A percentile compares a stretch with the other conserved stretches of the same genome.
phyloP scores from a whole-genome alignment of 2,329 filamentous ascomycete species.

The Cercospora nicotianae region DNA sequence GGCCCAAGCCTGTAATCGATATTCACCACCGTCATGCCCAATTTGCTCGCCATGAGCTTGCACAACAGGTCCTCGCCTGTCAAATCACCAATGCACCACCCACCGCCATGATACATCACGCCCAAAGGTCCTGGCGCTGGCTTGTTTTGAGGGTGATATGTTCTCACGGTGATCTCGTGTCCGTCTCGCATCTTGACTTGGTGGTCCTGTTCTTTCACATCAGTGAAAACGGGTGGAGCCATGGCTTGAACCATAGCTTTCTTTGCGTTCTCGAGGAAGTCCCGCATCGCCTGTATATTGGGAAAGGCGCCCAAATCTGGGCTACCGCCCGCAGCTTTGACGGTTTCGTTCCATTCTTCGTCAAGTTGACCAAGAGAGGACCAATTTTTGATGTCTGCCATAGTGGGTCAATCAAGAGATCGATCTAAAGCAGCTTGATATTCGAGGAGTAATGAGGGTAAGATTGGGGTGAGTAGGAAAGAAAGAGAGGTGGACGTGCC shows the following conservation, averaged over 20 bases:
- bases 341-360: constrained; percentile 31
- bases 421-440: neutral
- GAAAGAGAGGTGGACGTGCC: neutral
- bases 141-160: constrained; percentile 30
- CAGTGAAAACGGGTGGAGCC: constrained; percentile 14
- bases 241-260: neutral
- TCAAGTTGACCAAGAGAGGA: constrained; percentile 27
- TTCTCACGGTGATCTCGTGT: constrained; percentile 36
- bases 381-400: constrained; percentile 36
- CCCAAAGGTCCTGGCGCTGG: constrained; percentile 33
- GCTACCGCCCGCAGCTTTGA: constrained; percentile 25
- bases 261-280: constrained; percentile 22
- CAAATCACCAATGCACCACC: constrained; percentile 47
- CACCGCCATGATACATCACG: constrained; percentile 49
- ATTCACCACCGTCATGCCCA: constrained; percentile 48
- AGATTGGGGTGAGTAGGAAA: neutral
- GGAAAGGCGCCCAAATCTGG: constrained; percentile 33
- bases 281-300: constrained; percentile 25
- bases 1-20: constrained; percentile 56
- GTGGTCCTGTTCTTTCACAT: constrained; percentile 44
- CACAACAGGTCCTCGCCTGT: constrained; percentile 47
- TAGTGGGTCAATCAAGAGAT: constrained; percentile 7
- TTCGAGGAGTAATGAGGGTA: neutral
- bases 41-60: constrained; percentile 41
- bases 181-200: constrained; percentile 38